These are phyloP conservation scores for Dothiorella sarmentorum DNA, from an alignment of 2,329 filamentous ascomycete species.

Conservation along the genomic window DNA sequence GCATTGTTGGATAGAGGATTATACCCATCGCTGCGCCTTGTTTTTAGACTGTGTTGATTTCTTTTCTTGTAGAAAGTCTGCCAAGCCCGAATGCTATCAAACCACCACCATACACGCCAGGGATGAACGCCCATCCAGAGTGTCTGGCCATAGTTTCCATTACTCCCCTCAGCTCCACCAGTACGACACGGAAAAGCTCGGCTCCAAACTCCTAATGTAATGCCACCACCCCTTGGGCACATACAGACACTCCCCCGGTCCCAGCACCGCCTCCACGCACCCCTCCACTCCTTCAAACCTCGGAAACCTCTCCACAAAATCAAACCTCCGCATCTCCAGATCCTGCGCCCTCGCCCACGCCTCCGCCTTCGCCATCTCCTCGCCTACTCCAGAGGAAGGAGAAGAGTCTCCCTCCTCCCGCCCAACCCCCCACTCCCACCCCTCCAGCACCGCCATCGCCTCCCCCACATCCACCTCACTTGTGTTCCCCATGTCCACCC, in stretches of 20 bases:
- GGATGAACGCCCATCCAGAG: too few species aligned
- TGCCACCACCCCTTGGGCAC: slow-evolving; percentile 98
- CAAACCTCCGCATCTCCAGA: slow-evolving; percentile 40
- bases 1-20: too few species aligned
- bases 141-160: too few species aligned
- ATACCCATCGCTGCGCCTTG: too few species aligned
- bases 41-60: too few species aligned
- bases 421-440: slow-evolving; percentile 25
- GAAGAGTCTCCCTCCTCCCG: slow-evolving; percentile 5
- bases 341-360: slow-evolving; percentile 40
- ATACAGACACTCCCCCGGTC: slow-evolving; percentile 79
- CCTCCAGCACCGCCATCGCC: slow-evolving; percentile 54
- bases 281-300: slow-evolving; percentile 55
- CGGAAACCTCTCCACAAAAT: slow-evolving; percentile 42
- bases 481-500: slow-evolving; percentile 91
- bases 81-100: too few species aligned
- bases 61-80: too few species aligned
- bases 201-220: slow-evolving; percentile 80
- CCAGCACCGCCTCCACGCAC: slow-evolving; percentile 74
- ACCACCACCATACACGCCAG: too few species aligned
- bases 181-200: slow-evolving; percentile 93
- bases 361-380: slow-evolving; percentile 20
- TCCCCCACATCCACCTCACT: slow-evolving; percentile 71
- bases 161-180: slow-evolving; percentile 69
- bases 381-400: background rate